Percentiles rank a stretch among this genome's conserved stretches.
phyloP scores from a whole-genome alignment of 177 flowering plant species.

The Vitis hybrid region DNA sequence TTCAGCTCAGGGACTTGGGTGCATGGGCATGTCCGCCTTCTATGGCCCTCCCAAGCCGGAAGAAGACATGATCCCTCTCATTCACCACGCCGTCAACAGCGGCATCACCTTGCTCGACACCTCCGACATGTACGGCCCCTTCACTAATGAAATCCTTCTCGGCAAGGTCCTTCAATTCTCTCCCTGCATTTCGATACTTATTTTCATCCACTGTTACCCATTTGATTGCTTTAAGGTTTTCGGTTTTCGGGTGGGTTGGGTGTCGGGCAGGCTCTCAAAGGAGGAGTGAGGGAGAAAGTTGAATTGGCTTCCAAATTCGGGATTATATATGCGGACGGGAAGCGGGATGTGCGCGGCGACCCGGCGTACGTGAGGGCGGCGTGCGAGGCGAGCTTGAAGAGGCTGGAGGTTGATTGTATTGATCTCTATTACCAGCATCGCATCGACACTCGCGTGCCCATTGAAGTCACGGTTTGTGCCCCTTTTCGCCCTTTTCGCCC shows the following conservation, averaged over 20 bases:
- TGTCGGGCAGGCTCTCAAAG: conserved; percentile 37
- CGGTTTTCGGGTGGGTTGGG: too few relatives aligned
- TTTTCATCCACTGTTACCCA: neutral
- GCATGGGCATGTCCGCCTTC: conserved; percentile 24
- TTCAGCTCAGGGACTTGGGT: conserved; percentile 29
- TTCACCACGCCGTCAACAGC: conserved; percentile 24
- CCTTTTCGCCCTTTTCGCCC: neutral
- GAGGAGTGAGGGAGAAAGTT: conserved; percentile 33
- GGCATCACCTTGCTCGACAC: conserved; percentile 31
- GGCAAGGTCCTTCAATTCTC: conserved; percentile 8
- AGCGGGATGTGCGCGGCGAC: conserved; percentile 32
- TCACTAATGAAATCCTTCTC: conserved; percentile 29
- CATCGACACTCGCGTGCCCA: conserved; percentile 43
- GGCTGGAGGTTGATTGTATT: conserved; percentile 46
- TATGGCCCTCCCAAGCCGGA: conserved; percentile 31
- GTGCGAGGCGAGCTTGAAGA: conserved; percentile 52
- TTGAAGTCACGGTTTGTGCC: conserved; percentile 46
- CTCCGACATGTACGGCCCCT: conserved; percentile 26
- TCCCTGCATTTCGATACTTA: too few relatives aligned
- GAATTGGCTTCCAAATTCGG: conserved; percentile 63
- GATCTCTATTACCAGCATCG: conserved; percentile 63
- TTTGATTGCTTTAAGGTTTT: neutral
- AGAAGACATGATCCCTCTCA: conserved; percentile 24
- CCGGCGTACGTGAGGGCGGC: conserved; percentile 49
- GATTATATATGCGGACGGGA: conserved; percentile 18